phyloP scores from a whole-genome alignment of 1,139 yeast genomes.

The Zygosaccharomyces sapae region DNA sequence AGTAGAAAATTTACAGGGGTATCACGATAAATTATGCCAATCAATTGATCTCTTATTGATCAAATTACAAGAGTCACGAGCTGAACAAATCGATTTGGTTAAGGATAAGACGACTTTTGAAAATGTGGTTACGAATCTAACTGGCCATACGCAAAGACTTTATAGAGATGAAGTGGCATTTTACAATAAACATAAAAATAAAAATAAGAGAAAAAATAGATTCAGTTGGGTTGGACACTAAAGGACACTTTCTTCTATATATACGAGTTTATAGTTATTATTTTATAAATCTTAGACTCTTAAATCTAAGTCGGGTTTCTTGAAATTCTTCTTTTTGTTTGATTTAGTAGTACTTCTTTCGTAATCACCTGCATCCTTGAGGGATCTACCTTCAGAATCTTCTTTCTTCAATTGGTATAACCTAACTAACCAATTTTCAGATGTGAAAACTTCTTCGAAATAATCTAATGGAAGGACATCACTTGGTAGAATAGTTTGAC shows the following conservation, averaged over 20 bases:
- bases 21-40: conserved; percentile 30
- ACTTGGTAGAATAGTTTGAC: conserved; percentile 61
- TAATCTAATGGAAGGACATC: conserved; percentile 63
- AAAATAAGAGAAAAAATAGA: conserved; percentile 18
- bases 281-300: conserved; percentile 20
- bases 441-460: conserved; percentile 89
- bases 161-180: conserved; percentile 34
- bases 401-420: conserved; percentile 87
- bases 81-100: conserved; percentile 20
- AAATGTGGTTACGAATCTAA: conserved; percentile 32
- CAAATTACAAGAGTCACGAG: conserved; percentile 20
- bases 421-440: conserved; percentile 96
- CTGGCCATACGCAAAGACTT: conserved; percentile 36
- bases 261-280: conserved; percentile 4
- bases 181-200: conserved; percentile 28
- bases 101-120: conserved; percentile 33
- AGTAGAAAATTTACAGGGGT: conserved; percentile 14
- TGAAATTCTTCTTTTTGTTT: conserved; percentile 45
- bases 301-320: conserved; percentile 50
- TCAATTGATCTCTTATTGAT: conserved; percentile 25
- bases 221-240: conserved; percentile 25
- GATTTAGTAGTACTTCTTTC: conserved; percentile 38
- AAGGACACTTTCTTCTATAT: neutral
- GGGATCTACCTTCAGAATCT: conserved; percentile 82
- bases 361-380: conserved; percentile 46